These are phyloP conservation scores for Keithomyces neogunnii DNA, from an alignment of 2,329 filamentous ascomycete genomes.

Conservation along the genomic window DNA sequence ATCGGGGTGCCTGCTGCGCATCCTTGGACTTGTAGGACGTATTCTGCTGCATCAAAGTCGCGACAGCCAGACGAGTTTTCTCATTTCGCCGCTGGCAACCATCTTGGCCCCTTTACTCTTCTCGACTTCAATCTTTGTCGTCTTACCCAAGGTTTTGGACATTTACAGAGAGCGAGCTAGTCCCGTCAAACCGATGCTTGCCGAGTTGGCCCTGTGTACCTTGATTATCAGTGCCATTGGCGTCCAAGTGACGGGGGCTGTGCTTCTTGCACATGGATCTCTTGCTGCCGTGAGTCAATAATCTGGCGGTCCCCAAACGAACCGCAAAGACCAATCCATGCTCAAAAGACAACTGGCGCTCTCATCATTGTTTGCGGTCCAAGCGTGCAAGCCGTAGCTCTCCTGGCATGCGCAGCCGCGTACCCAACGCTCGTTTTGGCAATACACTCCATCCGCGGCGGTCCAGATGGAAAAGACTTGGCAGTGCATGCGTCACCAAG, in stretches of 20 bases:
- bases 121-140: conserved; percentile 32
- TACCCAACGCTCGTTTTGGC: conserved; percentile 32
- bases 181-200: conserved; percentile 24
- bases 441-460: conserved; percentile 27
- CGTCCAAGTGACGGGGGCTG: conserved; percentile 31
- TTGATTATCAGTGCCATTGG: conserved; percentile 25
- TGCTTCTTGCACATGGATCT: conserved; percentile 29
- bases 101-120: conserved; percentile 38
- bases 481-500: conserved; percentile 30
- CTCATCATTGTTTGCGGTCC: conserved; percentile 36
- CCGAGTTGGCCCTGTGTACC: conserved; percentile 24
- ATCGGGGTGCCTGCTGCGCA: conserved; percentile 33
- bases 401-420: conserved; percentile 29
- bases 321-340: conserved; percentile 9
- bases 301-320: no score
- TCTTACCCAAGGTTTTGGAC: conserved; percentile 36
- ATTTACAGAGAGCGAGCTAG: conserved; percentile 37
- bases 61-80: conserved; percentile 28
- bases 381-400: conserved; percentile 31
- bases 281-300: conserved; percentile 25
- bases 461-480: conserved; percentile 29
- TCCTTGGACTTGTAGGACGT: conserved; percentile 38
- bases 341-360: conserved; percentile 24
- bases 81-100: conserved; percentile 37
- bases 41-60: conserved; percentile 29